Evolutionary conservation across 2,329 filamentous ascomycete species (phyloP).

Genomic region (Botryosphaeria dothidea): DNA sequence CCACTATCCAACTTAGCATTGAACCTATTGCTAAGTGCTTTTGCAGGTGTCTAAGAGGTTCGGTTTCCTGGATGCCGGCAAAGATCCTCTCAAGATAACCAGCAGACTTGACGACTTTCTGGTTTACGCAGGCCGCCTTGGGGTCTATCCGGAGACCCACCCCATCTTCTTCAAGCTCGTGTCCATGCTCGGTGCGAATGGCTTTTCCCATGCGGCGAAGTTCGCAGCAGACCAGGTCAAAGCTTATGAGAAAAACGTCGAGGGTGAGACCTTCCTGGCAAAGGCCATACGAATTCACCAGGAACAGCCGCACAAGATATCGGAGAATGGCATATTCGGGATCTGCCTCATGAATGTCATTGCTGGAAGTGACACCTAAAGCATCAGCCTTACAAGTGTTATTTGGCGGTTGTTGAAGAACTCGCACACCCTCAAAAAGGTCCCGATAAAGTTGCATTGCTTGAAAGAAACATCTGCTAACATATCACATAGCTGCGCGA

Average conservation of each 20-base stretch:
- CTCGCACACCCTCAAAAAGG: constrained; percentile 25
- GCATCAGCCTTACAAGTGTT: constrained; percentile 48
- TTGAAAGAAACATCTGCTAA: not conserved
- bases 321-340: constrained; percentile 35
- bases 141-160: constrained; percentile 46
- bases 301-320: constrained; percentile 46
- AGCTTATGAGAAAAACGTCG: not conserved
- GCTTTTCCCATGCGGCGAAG: not conserved
- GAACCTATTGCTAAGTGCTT: not conserved
- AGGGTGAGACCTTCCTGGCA: constrained; percentile 36
- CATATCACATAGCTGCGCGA: not conserved
- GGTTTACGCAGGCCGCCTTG: constrained; percentile 42
- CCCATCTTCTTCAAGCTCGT: constrained; percentile 30
- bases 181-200: constrained; percentile 26
- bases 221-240: not conserved
- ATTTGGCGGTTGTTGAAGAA: constrained; percentile 48
- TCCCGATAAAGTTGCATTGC: not conserved
- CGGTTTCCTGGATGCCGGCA: constrained; percentile 47
- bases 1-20: no score
- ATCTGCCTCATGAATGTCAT: constrained; percentile 37
- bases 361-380: constrained; percentile 50
- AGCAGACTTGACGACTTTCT: constrained; percentile 37
- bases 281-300: constrained; percentile 45
- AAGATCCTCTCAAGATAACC: constrained; percentile 49
- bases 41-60: constrained; percentile 35